These are phyloP conservation scores for Lasiosphaeriaceae sp. DNA, from an alignment of 495 filamentous ascomycete genomes.

Conservation along the genomic window DNA sequence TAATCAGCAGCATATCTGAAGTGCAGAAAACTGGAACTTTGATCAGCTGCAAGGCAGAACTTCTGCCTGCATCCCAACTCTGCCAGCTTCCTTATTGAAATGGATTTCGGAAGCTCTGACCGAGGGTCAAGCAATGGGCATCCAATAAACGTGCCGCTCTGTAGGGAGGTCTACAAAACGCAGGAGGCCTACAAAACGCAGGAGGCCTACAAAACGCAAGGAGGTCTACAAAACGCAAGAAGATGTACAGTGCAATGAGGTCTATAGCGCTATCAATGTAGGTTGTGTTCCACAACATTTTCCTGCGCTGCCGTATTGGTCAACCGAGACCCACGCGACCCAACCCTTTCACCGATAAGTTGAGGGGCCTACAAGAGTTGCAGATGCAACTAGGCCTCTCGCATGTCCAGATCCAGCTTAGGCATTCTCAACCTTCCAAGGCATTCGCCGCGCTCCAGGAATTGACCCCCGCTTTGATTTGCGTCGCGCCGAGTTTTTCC, in stretches of 20 bases:
- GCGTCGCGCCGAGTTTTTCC: neutral
- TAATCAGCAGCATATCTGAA: neutral
- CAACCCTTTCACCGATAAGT: neutral
- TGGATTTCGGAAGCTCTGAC: neutral
- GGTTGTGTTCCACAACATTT: neutral
- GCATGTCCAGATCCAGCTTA: neutral
- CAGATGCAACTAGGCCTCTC: neutral
- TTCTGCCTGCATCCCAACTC: neutral
- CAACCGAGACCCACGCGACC: neutral
- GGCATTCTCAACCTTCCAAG: neutral
- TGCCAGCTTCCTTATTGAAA: neutral
- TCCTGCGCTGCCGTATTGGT: neutral
- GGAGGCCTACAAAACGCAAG: too few relatives aligned
- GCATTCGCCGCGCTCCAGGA: neutral
- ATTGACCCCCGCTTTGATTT: neutral
- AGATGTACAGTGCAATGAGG: neutral
- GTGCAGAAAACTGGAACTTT: neutral
- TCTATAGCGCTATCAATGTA: neutral
- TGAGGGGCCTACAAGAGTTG: neutral
- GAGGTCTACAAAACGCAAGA: too few relatives aligned
- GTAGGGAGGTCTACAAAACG: too few relatives aligned
- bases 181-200: too few relatives aligned
- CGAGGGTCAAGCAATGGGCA: neutral
- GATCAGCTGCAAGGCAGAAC: neutral
- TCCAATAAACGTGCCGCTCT: neutral